Base-by-base conservation (phyloP, 306 rosid species). In the Biancaea sappan region DNA sequence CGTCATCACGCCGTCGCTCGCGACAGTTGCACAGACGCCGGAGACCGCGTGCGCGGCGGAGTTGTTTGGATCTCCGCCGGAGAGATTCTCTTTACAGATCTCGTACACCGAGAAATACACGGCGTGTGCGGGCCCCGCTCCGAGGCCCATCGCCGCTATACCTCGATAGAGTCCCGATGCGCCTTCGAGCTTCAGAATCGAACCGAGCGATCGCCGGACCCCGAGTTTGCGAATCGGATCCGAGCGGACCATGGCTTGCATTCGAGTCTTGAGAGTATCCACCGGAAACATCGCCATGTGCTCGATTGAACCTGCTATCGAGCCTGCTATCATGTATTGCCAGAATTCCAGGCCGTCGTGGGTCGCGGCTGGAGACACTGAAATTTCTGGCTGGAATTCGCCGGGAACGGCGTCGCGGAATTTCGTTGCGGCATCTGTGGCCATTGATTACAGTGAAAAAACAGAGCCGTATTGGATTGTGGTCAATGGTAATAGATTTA, bases 231-330 rank as follows among this genome's bases (percentile, higher is more conserved):
- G 85, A 58, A 86, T 82, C 3, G 97, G 96, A 82, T 93, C 89
- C 0, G 93, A 86, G 9, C 91, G 87, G 12, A 24, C 18, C 1
- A 89, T 69, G 26, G 96, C 96, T 67, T 92, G 97, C 97, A 92
- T 89, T 7, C 81, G 96, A 71, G 97, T 89, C 82, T 92, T 92
- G n/a, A 92, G 85, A 38, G 97, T 92, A 82, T 92, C 97, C 22
- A 92, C 91, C 32, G 97, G 97, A 74, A 83, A 89, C 97, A 92
- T 92, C 0, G 96, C 96, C 97, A 92, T 81, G 80, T 92, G 97
- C 22, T 92, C 97, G 3, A 87, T 47, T 44, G 81, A 81, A 5
- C 97, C 97, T 0, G 97, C 97, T 21, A 92, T 3, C 1, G 97
- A 92, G 38, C 97, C 97, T 29, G 96, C 88, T 2, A 86, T 40